Evolutionary conservation across 2,329 filamentous ascomycete genomes (phyloP).

Genomic region (Colletotrichum ledebouriae): DNA sequence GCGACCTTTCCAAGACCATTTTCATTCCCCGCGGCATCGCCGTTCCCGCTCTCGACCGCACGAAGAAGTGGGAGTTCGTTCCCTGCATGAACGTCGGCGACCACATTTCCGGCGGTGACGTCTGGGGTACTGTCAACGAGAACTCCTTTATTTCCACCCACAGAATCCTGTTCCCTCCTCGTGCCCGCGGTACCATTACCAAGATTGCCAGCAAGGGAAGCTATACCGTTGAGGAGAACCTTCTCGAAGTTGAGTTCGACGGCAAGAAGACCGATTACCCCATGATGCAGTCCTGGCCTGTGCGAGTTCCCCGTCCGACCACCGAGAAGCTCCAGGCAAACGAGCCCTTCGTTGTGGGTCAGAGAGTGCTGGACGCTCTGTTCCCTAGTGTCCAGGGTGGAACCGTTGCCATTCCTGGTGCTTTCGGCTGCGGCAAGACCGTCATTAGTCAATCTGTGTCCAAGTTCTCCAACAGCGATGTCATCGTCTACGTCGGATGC

Average conservation of each 20-base stretch:
- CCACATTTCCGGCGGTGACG: conserved; percentile 95
- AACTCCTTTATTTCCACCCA: conserved; percentile 96
- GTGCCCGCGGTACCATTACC: conserved; percentile 92
- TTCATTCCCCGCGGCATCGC: conserved; percentile 97
- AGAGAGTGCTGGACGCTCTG: conserved; percentile 94
- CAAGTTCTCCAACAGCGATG: conserved; percentile 99
- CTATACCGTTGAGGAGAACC: conserved; percentile 94
- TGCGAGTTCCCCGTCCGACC: conserved; percentile 92
- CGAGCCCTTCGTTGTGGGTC: conserved; percentile 94
- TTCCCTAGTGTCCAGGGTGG: conserved; percentile 98
- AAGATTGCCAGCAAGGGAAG: conserved; percentile 89
- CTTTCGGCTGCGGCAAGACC: conserved; percentile 99
- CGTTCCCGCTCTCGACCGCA: conserved; percentile 87
- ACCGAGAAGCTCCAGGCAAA: conserved; percentile 93
- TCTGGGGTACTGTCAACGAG: conserved; percentile 95
- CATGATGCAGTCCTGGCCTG: conserved; percentile 99
- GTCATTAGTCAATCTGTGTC: conserved; percentile 99
- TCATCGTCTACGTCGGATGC: conserved; percentile 95
- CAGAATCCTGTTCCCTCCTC: conserved; percentile 91
- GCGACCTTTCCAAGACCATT: conserved; percentile 84
- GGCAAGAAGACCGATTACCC: conserved; percentile 93
- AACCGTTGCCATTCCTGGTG: conserved; percentile 97
- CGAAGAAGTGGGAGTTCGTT: conserved; percentile 97
- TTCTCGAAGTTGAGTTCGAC: conserved; percentile 96
- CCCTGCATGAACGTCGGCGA: conserved; percentile 94